Evolutionary conservation across 108 stramenopile species (phyloP), one percentile per base, ranked within the genome.

Genomic region (Skeletonema menzelii): DNA sequence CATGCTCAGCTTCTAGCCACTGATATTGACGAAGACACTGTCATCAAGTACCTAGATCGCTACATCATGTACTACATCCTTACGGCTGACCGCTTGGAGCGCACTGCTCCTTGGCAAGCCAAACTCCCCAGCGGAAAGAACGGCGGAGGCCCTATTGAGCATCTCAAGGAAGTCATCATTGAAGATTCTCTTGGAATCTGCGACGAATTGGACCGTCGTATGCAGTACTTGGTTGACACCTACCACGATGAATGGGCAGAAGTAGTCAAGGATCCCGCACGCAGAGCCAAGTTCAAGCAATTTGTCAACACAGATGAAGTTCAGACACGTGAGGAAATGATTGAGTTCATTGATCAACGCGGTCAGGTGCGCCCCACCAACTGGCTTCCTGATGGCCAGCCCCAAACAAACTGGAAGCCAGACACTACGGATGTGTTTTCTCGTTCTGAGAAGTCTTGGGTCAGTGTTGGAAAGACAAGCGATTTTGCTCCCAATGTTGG

Each of bases 181-280:
- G 91, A 96, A 76, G 96, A 97, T 79, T 93, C 91, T 22, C 84
- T 97, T 20, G 95, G 96, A 31, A 97, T 97, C 57, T 88, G 86
- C 70, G 92, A 85, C 1, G 91, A 97, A 69, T 86, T 97, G 27
- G 96, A 97, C 61, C 32, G 38, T 7, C 91, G 93, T 26, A 97
- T 97, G 96, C 81, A 88, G 64, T 76, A 92, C 75, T 80, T 96
- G 72, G 91, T 97, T 15, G 89, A 95, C 65, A 97, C 95, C 7
- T 97, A 97, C 82, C 93, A 95, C 65, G 95, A 95, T 73, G 96
- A 97, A 79, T 95, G 95, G 96, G 92, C 92, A 15, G 94, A 95
- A 69, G 95, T 97, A 65, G 91, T 93, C 61, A 87, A 89, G 63
- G 79, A 93, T 59, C 95, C 92, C 1, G 84, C 87, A 60, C 75